Conservation (phyloP, 352 stramenopile genomes). For the Pythium folliculosum region DNA sequence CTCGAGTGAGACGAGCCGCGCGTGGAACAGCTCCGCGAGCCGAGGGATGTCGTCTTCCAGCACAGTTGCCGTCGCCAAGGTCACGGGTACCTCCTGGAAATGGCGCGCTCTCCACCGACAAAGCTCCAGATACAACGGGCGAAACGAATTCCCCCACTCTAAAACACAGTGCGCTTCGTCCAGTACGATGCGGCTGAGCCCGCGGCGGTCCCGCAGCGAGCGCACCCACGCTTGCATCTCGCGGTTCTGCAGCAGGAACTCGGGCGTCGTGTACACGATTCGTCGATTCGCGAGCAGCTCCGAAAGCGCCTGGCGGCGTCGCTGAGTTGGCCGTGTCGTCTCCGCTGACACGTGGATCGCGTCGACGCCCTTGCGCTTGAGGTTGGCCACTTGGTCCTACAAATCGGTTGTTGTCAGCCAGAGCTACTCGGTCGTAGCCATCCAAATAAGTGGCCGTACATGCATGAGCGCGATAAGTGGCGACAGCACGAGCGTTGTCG, state of each 20-base stretch:
- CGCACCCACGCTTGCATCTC: conserved; percentile 56
- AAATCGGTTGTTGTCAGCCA: not conserved
- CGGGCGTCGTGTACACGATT: conserved; percentile 81
- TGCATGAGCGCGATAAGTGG: conserved; percentile 79
- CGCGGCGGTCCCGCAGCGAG: conserved; percentile 22
- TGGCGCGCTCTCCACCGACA: conserved; percentile 52
- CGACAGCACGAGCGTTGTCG: conserved; percentile 70
- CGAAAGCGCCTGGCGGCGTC: conserved; percentile 23
- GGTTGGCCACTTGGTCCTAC: conserved; percentile 72
- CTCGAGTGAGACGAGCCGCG: conserved; percentile 26
- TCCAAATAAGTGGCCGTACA: conserved; percentile 28
- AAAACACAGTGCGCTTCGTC: conserved; percentile 82
- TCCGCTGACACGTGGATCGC: conserved; percentile 50
- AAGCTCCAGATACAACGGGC: conserved; percentile 68
- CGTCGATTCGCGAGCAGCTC: conserved; percentile 43
- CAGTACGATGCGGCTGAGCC: conserved; percentile 60
- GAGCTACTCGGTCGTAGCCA: not conserved
- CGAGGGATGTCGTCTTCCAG: conserved; percentile 59
- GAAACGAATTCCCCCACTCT: conserved; percentile 81
- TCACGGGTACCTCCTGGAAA: conserved; percentile 58
- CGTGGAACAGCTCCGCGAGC: conserved; percentile 54
- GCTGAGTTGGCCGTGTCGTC: conserved; percentile 22
- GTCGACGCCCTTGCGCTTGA: conserved; percentile 57
- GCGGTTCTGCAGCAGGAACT: conserved; percentile 71
- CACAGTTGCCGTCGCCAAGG: conserved; percentile 71